Evolutionary conservation across 768 basidiomycete species (phyloP), one percentile per base, ranked within the genome.

Genomic region (Sarcodon aspratus): DNA sequence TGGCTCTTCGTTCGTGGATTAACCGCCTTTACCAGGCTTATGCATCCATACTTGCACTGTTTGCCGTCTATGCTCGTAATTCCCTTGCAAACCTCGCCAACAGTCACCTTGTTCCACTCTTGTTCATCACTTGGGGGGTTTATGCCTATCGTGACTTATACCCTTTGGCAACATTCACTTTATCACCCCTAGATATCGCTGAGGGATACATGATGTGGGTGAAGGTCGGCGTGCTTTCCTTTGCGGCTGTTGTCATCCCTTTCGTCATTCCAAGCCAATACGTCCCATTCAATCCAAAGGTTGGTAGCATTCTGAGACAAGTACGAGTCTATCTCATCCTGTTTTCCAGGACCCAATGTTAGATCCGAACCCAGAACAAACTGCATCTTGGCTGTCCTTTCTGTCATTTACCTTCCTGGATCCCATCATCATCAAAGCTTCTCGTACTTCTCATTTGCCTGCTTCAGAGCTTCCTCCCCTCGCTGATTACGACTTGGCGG

Each of bases 141-240:
- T 83, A 72, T 54, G 62, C 64, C 33, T 80, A 79, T 55, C 72
- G 81, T n/a, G 74, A 78, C 55, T 45, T 85, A 7, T 80, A 69
- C 59, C 83, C 82, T 10, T 56, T 83, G 8, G 63, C 70, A 12
- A 83, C 79, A 0, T 81, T 67, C 60, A 68, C 66, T n/a, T 62
- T 69, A 18, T 34, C 48, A 11, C 78, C 80, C 7, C 51, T 64
- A n/a, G 83, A 85, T 54, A 55, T 59, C 1, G 57, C 58, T 1
- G 75, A 76, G 54, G 73, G 77, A 7, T 50, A 59, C 45, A 50
- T 77, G 33, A 59, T 82, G 15, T 84, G 82, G 81, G 61, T 63
- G 3, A 74, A 80, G 57, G 49, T 80, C 4, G 57, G 51, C n/a
- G 45, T 77, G 9, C 66, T 83, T 12, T 54, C 67, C 7, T 32